Percentiles rank a stretch among this genome's conserved stretches.
Evolutionary conservation across 768 basidiomycete genomes (phyloP).

Genomic region (Mycena amicta): DNA sequence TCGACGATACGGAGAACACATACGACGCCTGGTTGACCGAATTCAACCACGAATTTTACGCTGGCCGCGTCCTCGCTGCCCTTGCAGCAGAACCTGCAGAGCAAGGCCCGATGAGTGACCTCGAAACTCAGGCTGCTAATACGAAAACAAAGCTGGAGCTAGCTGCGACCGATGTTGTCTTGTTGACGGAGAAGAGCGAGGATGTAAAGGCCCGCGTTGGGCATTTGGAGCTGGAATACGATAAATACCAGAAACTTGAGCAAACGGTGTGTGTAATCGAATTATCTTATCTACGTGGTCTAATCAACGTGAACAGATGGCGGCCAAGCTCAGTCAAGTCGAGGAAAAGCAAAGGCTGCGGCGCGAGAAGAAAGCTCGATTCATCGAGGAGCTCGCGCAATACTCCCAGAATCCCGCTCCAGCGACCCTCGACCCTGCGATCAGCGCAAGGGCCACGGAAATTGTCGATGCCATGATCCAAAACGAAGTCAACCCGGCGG

Average conservation of each 20-base stretch:
- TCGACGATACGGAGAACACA: neutral
- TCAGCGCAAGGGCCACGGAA: neutral
- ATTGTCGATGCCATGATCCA: slow-evolving; percentile 9
- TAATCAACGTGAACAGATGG: neutral
- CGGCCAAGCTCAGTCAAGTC: neutral
- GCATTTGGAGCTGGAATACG: neutral
- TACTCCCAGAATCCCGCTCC: neutral
- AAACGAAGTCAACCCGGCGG: slow-evolving; percentile 13
- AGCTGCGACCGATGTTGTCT: neutral
- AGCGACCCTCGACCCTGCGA: slow-evolving; percentile 4
- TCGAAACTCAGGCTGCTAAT: neutral
- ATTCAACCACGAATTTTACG: neutral
- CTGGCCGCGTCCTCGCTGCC: neutral
- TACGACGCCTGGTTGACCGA: neutral
- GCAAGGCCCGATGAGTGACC: neutral
- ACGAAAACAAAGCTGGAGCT: neutral
- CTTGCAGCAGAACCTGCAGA: neutral
- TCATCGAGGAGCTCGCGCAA: neutral
- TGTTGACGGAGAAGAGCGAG: neutral
- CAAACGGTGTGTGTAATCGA: neutral
- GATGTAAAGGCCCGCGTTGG: neutral
- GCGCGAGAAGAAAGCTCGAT: neutral
- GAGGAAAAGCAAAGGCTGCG: neutral
- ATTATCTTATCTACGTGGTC: neutral
- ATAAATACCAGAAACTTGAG: neutral